phyloP scores from a whole-genome alignment of 306 rosid genomes.

The Rubus idaeus region DNA sequence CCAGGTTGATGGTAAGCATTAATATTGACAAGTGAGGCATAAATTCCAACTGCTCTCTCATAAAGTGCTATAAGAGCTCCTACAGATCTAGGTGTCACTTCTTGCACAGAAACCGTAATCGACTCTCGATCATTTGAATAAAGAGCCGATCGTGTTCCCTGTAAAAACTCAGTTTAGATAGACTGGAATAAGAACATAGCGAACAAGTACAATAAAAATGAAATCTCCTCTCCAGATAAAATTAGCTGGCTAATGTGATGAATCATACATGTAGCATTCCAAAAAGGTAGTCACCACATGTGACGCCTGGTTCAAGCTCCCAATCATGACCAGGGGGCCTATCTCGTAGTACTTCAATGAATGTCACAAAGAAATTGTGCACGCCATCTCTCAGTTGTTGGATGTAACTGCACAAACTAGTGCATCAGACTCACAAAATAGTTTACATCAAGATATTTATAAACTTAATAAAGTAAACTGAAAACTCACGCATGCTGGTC shows the following conservation, averaged over 20 bases:
- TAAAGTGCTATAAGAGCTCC: slow-evolving; percentile 94
- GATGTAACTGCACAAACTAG: slow-evolving; percentile 61
- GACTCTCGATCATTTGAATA: slow-evolving; percentile 82
- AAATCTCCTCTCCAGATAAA: background rate
- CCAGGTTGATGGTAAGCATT: slow-evolving; percentile 99
- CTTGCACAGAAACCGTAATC: slow-evolving; percentile 82
- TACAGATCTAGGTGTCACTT: slow-evolving; percentile 85
- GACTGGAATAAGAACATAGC: slow-evolving; percentile 13
- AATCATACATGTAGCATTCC: slow-evolving; percentile 94
- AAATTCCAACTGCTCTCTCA: slow-evolving; percentile 96
- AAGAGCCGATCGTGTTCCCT: slow-evolving; percentile 97
- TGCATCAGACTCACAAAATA: slow-evolving; percentile 13
- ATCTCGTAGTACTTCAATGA: slow-evolving; percentile 94
- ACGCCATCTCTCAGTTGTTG: slow-evolving; percentile 98
- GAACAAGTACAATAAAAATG: background rate
- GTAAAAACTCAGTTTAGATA: slow-evolving; percentile 24
- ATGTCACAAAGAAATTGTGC: slow-evolving; percentile 90
- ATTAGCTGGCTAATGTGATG: slow-evolving; percentile 16
- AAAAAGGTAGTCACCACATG: slow-evolving; percentile 97
- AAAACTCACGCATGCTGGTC: slow-evolving; percentile 94
- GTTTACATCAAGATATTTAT: background rate
- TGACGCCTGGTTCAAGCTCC: slow-evolving; percentile 99
- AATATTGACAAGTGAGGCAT: slow-evolving; percentile 80
- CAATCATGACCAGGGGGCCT: slow-evolving; percentile 99
- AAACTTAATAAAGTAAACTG: slow-evolving; percentile 14